A percentile compares a stretch with the other conserved stretches of the same genome.
Conservation (phyloP, 768 basidiomycete species). For the Suillus fuscotomentosus region DNA sequence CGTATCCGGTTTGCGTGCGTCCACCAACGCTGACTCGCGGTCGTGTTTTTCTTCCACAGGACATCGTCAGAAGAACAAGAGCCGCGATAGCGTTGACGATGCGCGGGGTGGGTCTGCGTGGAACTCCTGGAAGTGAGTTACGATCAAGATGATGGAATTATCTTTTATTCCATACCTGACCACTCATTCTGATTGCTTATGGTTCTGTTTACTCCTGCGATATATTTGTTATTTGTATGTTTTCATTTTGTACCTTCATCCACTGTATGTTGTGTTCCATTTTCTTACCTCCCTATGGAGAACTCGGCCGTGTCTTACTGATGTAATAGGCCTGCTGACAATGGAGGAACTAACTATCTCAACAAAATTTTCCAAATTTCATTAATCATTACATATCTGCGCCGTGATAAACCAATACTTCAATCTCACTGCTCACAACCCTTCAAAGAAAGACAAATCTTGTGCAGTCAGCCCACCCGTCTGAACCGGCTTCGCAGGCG, state of each 20-base stretch:
- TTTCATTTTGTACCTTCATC: neutral
- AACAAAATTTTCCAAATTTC: too few relatives aligned
- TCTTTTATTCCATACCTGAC: conserved; percentile 5
- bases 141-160: neutral
- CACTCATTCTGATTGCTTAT: neutral
- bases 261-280: neutral
- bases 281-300: neutral
- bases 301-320: neutral
- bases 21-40: neutral
- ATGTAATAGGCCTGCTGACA: neutral
- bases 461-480: conserved; percentile 73
- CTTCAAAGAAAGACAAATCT: conserved; percentile 88
- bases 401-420: neutral
- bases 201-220: neutral
- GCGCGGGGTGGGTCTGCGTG: conserved; percentile 10
- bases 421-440: conserved; percentile 40
- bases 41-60: neutral
- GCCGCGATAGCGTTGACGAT: conserved; percentile 6
- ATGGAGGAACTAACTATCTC: neutral
- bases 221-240: neutral
- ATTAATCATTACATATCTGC: neutral
- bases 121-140: conserved; percentile 10
- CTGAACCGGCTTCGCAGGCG: conserved; percentile 20
- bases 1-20: neutral
- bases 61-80: neutral